Conservation (phyloP, 2,329 filamentous ascomycete species). For the Orbilia oligospora region DNA sequence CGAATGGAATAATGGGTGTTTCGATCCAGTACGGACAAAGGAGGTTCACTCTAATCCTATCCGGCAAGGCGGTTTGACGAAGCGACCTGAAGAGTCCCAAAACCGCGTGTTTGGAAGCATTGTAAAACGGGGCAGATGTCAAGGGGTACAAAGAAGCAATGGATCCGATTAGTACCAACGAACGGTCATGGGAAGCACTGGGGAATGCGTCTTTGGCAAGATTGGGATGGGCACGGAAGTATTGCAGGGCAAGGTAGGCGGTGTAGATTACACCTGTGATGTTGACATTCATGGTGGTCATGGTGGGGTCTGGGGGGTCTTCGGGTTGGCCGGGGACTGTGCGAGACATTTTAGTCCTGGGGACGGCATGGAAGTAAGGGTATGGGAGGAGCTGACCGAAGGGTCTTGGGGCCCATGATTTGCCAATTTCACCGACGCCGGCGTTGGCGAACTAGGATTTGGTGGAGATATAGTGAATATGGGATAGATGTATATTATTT, state of each 20-base stretch:
- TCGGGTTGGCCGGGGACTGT: conserved; percentile 65
- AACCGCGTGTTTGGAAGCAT: conserved; percentile 76
- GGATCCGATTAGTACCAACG: conserved; percentile 76
- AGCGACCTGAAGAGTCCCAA: conserved; percentile 76
- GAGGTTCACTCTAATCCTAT: conserved; percentile 74
- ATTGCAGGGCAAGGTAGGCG: conserved; percentile 75
- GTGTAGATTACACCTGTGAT: conserved; percentile 77
- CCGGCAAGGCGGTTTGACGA: conserved; percentile 67
- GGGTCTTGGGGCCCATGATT: conserved; percentile 68
- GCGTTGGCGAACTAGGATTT: conserved; percentile 71
- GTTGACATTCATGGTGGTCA: conserved; percentile 75
- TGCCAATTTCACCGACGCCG: conserved; percentile 71
- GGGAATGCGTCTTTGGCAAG: conserved; percentile 63
- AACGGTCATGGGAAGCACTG: conserved; percentile 70
- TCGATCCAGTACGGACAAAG: conserved; percentile 78
- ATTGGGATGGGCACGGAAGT: conserved; percentile 70
- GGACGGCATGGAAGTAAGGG: conserved; percentile 28
- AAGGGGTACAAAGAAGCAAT: conserved; percentile 72
- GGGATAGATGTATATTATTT: not conserved
- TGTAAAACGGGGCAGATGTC: conserved; percentile 71
- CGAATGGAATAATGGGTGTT: conserved; percentile 72
- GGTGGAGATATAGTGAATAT: conserved; percentile 7
- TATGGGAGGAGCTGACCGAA: conserved; percentile 48
- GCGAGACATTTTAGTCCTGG: conserved; percentile 35
- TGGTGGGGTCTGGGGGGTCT: conserved; percentile 70